A percentile compares a stretch with the other conserved stretches of the same genome.
Evolutionary conservation across 2,329 filamentous ascomycete species (phyloP).

Genomic region (Coniella vitis): DNA sequence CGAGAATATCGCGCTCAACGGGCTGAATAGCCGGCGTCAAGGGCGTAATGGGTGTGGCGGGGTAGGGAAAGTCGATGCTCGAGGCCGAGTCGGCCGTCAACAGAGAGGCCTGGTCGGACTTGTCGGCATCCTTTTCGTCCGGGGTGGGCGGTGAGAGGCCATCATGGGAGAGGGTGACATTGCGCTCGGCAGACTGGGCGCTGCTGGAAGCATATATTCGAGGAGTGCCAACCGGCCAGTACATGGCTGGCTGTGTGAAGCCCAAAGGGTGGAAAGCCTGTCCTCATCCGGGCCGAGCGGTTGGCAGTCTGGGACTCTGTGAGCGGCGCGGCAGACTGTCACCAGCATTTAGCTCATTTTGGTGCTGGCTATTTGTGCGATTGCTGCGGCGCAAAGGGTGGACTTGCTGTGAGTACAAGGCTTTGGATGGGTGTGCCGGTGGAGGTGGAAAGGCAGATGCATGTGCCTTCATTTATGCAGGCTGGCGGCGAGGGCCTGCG

Average conservation of each 20-base stretch:
- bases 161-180: conserved; percentile 52
- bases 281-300: conserved; percentile 25
- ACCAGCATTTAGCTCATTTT: conserved; percentile 12
- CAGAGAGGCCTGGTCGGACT: conserved; percentile 18
- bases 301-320: conserved; percentile 3
- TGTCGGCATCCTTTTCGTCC: conserved; percentile 26
- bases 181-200: conserved; percentile 46
- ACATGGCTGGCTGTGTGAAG: conserved; percentile 53
- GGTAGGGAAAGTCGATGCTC: conserved; percentile 29
- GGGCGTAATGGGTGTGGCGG: conserved; percentile 38
- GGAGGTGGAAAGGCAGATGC: neutral
- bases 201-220: conserved; percentile 75
- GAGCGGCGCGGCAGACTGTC: neutral
- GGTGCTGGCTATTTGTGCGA: neutral
- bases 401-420: neutral
- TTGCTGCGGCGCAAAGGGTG: conserved; percentile 2
- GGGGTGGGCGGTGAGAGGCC: conserved; percentile 36
- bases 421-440: neutral
- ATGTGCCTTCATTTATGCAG: neutral
- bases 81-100: conserved; percentile 19
- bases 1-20: conserved; percentile 47
- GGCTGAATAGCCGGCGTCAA: conserved; percentile 51
- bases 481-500: too few species aligned
- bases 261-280: conserved; percentile 24
- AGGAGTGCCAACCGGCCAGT: conserved; percentile 84